A percentile compares a stretch with the other conserved stretches of the same genome.
These are phyloP conservation scores for Sarcocystis neurona DNA, from an alignment of 169 alveolate genomes.

Conservation along the genomic window DNA sequence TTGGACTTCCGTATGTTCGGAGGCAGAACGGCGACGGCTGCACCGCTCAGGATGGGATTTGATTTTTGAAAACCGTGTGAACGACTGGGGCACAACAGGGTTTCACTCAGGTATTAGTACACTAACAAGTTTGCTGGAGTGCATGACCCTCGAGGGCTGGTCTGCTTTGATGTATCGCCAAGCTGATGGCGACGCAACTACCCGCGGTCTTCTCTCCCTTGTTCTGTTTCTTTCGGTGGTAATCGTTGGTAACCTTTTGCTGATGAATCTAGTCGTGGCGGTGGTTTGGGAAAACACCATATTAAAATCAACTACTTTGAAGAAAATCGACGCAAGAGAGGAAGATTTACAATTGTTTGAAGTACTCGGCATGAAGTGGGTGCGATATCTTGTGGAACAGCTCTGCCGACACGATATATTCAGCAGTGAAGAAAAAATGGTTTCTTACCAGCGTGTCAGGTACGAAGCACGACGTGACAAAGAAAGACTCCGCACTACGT, in stretches of 20 bases:
- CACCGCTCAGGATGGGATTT: constrained; percentile 48
- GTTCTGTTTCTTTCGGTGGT: constrained; percentile 41
- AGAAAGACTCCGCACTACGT: too few species aligned
- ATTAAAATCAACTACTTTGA: not conserved
- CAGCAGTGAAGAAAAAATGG: not conserved
- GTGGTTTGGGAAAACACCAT: constrained; percentile 56
- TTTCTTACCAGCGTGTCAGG: too few species aligned
- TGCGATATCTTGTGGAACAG: constrained; percentile 13
- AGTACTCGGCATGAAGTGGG: constrained; percentile 52
- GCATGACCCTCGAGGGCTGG: constrained; percentile 65
- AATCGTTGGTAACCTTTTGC: constrained; percentile 51
- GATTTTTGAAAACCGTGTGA: constrained; percentile 25
- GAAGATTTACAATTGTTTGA: constrained; percentile 29
- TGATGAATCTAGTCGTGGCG: constrained; percentile 61
- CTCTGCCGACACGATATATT: not conserved
- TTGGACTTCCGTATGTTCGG: constrained; percentile 43
- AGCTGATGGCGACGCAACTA: constrained; percentile 49
- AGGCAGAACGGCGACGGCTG: constrained; percentile 41
- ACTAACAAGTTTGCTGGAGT: constrained; percentile 46
- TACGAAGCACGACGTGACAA: not conserved
- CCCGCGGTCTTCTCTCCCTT: constrained; percentile 39
- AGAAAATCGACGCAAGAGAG: not conserved
- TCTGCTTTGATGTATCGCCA: constrained; percentile 52
- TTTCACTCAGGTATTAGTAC: constrained; percentile 43
- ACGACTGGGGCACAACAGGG: constrained; percentile 55